Evolutionary conservation across 164 flowering plant species (phyloP).

Genomic region (Sedum album): DNA sequence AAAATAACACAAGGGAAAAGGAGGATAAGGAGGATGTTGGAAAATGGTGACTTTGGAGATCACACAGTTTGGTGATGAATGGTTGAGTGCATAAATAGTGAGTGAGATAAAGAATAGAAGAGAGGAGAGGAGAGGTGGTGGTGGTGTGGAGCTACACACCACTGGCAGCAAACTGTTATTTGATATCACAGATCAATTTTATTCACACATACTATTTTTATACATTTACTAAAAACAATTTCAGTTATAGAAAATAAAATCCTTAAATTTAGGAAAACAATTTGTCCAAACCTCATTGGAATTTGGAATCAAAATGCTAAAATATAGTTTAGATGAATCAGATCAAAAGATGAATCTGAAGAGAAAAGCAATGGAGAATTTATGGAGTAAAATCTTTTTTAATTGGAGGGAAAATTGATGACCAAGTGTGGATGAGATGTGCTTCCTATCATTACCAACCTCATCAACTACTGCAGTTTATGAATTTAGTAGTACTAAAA

Average conservation of each 20-base stretch:
- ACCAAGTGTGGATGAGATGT: too few relatives aligned
- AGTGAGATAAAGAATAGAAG: neutral
- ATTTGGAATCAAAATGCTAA: too few relatives aligned
- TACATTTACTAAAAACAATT: neutral
- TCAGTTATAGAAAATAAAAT: neutral
- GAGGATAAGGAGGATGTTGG: neutral
- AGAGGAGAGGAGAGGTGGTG: neutral
- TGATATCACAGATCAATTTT: slow-evolving; percentile 3
- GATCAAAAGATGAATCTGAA: too few relatives aligned
- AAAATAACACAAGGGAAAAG: neutral
- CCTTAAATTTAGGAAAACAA: neutral
- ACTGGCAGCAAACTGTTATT: slow-evolving; percentile 5
- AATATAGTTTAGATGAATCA: too few relatives aligned
- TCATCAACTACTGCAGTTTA: too few relatives aligned
- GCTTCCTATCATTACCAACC: too few relatives aligned
- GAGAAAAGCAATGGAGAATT: too few relatives aligned
- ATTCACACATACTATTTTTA: neutral
- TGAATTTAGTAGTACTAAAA: too few relatives aligned
- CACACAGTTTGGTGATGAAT: neutral
- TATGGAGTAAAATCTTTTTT: too few relatives aligned
- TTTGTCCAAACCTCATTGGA: neutral
- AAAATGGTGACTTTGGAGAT: neutral
- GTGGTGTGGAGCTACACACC: slow-evolving; percentile 7
- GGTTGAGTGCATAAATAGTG: slow-evolving; percentile 3
- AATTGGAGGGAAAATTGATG: too few relatives aligned